Evolutionary conservation across 2,329 filamentous ascomycete species (phyloP), one percentile per base, ranked within the genome.

Genomic region (Epichloe sibirici): DNA sequence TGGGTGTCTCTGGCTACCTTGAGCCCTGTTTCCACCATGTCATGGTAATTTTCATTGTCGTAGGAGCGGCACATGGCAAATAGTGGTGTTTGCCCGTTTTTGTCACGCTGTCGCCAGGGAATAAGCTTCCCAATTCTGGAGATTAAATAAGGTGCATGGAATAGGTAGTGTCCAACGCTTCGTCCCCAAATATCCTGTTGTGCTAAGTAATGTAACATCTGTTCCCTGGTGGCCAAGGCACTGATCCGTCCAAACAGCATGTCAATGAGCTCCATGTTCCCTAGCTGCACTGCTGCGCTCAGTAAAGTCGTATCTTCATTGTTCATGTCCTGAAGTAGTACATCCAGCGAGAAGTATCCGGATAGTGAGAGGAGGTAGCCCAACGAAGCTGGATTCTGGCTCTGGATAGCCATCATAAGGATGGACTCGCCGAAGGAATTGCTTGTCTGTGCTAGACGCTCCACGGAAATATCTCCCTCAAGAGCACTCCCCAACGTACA

Each of bases 11-110:
- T 84, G 2, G 93, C 90, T 45, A 86, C 81, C 35, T 81, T 75
- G 39, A 98, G 73, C 4, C 87, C 93, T 55, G 83, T 79, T 58
- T 87, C 83, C 0, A 98, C 88, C 93, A 98, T 97, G 46, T 76
- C 73, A 51, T 81, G 79, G 68, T 98, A 98, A 59, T 90, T 78
- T 1, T 83, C 77, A 66, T 98, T 90, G 63, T 98, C 93, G 63
- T 98, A 98, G 0, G 90, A 97, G 60, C 93, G 82, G 66, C 90
- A 97, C 1, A 97, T 75, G 2, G 93, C 93, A 66, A 98, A 97
- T 8, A 98, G 72, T 2, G 93, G 94, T n/a, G 94, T 98, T 68
- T 97, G 93, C 0, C 93, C 93, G 63, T 97, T 96, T 66, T 90
- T 94, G 68, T 98, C 93, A 59, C 85, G 89, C 66, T 94, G 82